Conservation (phyloP, 2,329 filamentous ascomycete species). For the Alternaria burnsii region DNA sequence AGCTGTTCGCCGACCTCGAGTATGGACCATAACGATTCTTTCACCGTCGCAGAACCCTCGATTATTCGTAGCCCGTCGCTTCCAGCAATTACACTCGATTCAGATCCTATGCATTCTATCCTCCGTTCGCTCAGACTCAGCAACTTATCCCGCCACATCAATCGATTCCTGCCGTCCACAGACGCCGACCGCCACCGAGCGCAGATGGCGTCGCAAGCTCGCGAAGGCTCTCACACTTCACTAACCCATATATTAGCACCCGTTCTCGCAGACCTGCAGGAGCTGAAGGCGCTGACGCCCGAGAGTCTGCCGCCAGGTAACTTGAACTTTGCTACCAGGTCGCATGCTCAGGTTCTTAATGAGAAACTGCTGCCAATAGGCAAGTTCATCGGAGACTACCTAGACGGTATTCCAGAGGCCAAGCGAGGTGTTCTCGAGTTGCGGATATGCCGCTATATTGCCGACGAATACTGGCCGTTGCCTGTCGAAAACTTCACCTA, state of each 20-base stretch:
- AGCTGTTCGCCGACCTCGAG: not conserved
- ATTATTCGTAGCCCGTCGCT: constrained; percentile 7
- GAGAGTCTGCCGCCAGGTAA: constrained; percentile 19
- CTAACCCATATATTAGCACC: constrained; percentile 17
- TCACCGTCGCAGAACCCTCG: not conserved
- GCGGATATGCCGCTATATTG: constrained; percentile 26
- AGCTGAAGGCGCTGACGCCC: constrained; percentile 17
- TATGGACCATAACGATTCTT: not conserved
- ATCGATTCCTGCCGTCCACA: not conserved
- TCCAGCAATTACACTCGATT: not conserved
- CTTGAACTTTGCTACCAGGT: constrained; percentile 11
- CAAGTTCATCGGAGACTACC: constrained; percentile 11
- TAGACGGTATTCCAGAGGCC: constrained; percentile 2
- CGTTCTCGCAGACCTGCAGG: constrained; percentile 13
- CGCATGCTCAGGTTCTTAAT: constrained; percentile 25
- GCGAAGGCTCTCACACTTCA: not conserved
- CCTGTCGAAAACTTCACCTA: constrained; percentile 16
- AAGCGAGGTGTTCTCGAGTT: constrained; percentile 18
- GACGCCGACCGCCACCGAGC: not conserved
- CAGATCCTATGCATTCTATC: not conserved
- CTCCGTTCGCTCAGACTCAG: not conserved
- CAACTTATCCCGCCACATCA: not conserved
- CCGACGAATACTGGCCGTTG: constrained; percentile 28
- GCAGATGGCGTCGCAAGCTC: not conserved
- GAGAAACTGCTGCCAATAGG: constrained; percentile 27